Percentiles rank a stretch among this genome's conserved stretches.
These are phyloP conservation scores for Tricholoma furcatifolium DNA, from an alignment of 768 basidiomycete genomes.

Conservation along the genomic window DNA sequence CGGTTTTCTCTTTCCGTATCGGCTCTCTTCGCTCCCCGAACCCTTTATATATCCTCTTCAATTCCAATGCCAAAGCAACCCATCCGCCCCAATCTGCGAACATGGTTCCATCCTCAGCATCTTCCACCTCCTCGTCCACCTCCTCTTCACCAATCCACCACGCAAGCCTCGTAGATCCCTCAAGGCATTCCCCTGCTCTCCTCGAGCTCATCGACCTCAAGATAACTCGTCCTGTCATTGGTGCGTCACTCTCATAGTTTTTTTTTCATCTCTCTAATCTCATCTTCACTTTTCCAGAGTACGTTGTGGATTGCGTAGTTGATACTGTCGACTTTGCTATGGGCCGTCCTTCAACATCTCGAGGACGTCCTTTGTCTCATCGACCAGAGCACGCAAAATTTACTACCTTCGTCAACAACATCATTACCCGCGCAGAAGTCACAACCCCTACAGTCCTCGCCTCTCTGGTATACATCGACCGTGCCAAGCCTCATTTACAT, in stretches of 20 bases:
- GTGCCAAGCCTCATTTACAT: constrained; percentile 76
- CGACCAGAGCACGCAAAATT: constrained; percentile 57
- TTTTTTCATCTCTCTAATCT: background rate
- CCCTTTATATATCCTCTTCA: constrained; percentile 30
- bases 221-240: constrained; percentile 59
- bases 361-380: constrained; percentile 47
- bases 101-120: constrained; percentile 20
- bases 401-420: constrained; percentile 61
- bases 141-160: constrained; percentile 38
- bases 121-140: constrained; percentile 23
- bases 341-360: constrained; percentile 55
- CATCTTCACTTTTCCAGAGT: constrained; percentile 44
- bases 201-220: constrained; percentile 69
- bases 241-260: constrained; percentile 39
- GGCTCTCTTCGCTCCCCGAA: constrained; percentile 30
- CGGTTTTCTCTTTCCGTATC: constrained; percentile 28
- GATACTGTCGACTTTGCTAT: constrained; percentile 79
- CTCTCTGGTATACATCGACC: constrained; percentile 72
- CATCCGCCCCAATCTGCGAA: constrained; percentile 19
- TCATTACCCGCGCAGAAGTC: constrained; percentile 73
- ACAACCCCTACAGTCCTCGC: constrained; percentile 67
- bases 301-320: constrained; percentile 63
- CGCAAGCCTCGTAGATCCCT: constrained; percentile 59
- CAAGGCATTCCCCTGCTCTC: constrained; percentile 62
- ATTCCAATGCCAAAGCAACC: constrained; percentile 18